These are phyloP conservation scores for Pseudocercospora ulei DNA, from an alignment of 2,329 filamentous ascomycete genomes.

Conservation along the genomic window DNA sequence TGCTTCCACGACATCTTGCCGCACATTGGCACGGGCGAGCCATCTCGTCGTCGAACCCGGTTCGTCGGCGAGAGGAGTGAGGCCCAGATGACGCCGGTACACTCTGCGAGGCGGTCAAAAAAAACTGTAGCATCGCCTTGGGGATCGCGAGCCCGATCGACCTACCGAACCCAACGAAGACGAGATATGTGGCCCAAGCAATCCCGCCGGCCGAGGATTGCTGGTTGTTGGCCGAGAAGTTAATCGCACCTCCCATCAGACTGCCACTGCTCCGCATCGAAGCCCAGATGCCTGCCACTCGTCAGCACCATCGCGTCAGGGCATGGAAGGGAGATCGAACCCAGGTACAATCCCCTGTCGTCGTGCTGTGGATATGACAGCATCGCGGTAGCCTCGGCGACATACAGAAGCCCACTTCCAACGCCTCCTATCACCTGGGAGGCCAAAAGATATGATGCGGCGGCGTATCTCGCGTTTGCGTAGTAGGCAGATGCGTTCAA, in stretches of 20 bases:
- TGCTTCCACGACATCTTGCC: constrained; percentile 18
- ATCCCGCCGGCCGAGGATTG: constrained; percentile 25
- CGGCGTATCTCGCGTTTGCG: constrained; percentile 29
- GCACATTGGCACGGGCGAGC: constrained; percentile 22
- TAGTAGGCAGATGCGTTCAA: constrained; percentile 35
- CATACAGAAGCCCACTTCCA: constrained; percentile 27
- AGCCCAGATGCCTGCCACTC: constrained; percentile 27
- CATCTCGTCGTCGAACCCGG: constrained; percentile 27
- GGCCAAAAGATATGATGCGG: constrained; percentile 32
- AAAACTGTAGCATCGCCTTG: too few species aligned
- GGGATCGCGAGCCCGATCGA: too few species aligned
- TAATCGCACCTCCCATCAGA: constrained; percentile 34
- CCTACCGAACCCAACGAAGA: constrained; percentile 31
- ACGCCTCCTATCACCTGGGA: constrained; percentile 27
- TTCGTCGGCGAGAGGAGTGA: constrained; percentile 27
- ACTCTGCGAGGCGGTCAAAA: constrained; percentile 13
- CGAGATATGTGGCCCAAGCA: constrained; percentile 31
- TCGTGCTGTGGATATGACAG: constrained; percentile 34
- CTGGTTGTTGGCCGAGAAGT: constrained; percentile 30
- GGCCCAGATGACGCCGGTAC: constrained; percentile 30
- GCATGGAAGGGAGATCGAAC: too few species aligned
- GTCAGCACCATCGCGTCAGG: background rate
- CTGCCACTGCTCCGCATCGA: constrained; percentile 34
- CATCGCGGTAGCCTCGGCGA: constrained; percentile 36
- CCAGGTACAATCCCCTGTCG: constrained; percentile 33